Base-by-base conservation (phyloP, 192 early-diverging fungal genomes). In the Haplosporangium gracile region DNA sequence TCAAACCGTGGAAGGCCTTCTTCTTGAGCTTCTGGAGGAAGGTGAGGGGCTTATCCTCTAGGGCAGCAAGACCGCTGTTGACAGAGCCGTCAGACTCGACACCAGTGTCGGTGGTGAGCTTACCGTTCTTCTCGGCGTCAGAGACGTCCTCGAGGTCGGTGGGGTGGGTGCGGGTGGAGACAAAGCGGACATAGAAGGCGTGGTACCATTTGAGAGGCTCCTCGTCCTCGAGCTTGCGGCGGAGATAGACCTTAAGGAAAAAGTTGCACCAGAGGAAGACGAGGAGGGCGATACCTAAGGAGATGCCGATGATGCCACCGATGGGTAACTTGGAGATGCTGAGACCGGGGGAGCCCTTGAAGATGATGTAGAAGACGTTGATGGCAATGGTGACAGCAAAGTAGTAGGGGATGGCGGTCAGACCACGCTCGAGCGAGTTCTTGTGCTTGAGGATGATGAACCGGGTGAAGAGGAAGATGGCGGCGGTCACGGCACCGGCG, bases 141-240 rank as follows among this genome's bases (percentile, higher is more conserved):
- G 76, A 49, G 26, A 72, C 22, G 20, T 80, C 60, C 72, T 80
- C 72, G 68, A 80, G 68, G 11, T 80, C 79, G 47, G 79, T 26
- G 43, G 70, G 45, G 26, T 74, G 57, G 72, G 72, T 40, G 45
- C 72, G 77, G 49, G 63, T 51, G 32, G 72, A 74, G 68, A 96
- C 82, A 71, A 91, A 90, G 60, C 89, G 90, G 78, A 93, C 89
- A 69, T 93, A 81, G 68, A 91, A 90, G 38, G 95, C 81, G 53
- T 96, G 95, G 88, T 95, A 95, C 95, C 94, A 96, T 70, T 87
- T 90, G 40, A 96, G 76, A n/a, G 80, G 80, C 39, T 45, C 75
- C 77, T 96, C 95, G 72, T 93, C 91, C 53, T 91, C 92, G 47
- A 92, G 82, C 39, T 84, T 83, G 70, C 95, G 95, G 57, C 88